Evolutionary conservation across 2,329 filamentous ascomycete species (phyloP), one percentile per base, ranked within the genome.

Genomic region (Epicoccum nigrum): DNA sequence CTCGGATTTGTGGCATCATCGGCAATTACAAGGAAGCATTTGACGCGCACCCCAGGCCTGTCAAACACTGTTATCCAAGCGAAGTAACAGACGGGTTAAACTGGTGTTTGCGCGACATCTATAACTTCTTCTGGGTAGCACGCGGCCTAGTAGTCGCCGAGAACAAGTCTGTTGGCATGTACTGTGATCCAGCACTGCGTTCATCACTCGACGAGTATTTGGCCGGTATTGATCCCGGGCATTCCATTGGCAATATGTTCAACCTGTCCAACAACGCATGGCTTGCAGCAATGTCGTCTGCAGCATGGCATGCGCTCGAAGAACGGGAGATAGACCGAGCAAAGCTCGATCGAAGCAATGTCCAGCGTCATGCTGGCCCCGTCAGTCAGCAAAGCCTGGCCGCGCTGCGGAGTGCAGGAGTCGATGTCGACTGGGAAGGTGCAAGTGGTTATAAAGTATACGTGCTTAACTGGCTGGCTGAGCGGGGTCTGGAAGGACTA

Each of bases 61-160:
- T 73, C 64, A 45, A 76, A 67, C 55, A 65, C 62, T 60, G 70
- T 60, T 60, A 71, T 59, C 39, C 67, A 42, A 31, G 49, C 58
- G 38, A 62, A 64, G 56, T 55, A 37, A 72, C 71, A 32, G 83
- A 85, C 57, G 76, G 81, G 19, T 92, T 94, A 76, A 96, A 96
- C 69, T 87, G 87, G 17, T 92, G 88, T 68, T 81, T 95, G 25
- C 92, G 94, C 85, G 91, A 96, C 67, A 82, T 92, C 25, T 92
- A 90, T 77, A 95, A 95, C 68, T 85, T 89, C 42, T 71, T 94
- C 38, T 95, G 90, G 90, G 83, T 90, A 7, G 83, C 84, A 17
- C 83, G 86, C 11, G 90, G 87, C 1, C 87, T 95, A 52, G 84
- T 84, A 51, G 76, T 76, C 11, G 76, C 52, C 1, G 89, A 93